A percentile compares a stretch with the other conserved stretches of the same genome.
Conservation (phyloP, 345 rosid genomes). For the Erucastrum elatum region DNA sequence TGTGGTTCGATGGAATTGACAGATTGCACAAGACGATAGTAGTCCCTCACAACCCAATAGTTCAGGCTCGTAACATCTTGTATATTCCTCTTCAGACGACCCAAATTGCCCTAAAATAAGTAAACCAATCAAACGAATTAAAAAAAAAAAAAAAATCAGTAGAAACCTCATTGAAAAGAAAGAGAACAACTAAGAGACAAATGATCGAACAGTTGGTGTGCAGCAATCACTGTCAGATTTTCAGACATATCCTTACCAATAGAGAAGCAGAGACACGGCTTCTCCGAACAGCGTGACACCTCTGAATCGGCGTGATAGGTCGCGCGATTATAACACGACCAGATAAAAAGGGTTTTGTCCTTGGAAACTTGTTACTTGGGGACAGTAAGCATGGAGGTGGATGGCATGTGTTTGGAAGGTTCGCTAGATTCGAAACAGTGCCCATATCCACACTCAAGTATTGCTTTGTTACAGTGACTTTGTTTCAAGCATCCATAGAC, state of each 20-base stretch:
- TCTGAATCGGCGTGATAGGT: conserved; percentile 21
- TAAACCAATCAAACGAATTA: not conserved
- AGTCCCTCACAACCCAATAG: conserved; percentile 87
- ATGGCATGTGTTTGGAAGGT: conserved; percentile 33
- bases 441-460: conserved; percentile 33
- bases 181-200: conserved; percentile 28
- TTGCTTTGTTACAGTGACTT: not conserved
- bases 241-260: conserved; percentile 39
- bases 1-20: conserved; percentile 65
- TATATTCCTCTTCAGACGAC: conserved; percentile 47
- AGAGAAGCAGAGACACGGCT: conserved; percentile 43
- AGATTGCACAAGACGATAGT: conserved; percentile 69
- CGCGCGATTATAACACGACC: conserved; percentile 32
- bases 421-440: conserved; percentile 37
- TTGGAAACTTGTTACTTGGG: conserved; percentile 25
- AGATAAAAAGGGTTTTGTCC: conserved; percentile 34
- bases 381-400: conserved; percentile 36
- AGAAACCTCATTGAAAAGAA: not conserved
- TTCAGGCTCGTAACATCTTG: conserved; percentile 67
- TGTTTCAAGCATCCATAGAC: conserved; percentile 20
- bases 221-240: not conserved
- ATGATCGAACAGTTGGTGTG: conserved; percentile 56
- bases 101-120: conserved; percentile 49
- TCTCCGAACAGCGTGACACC: conserved; percentile 16
- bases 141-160: not conserved